phyloP scores from a whole-genome alignment of 2,329 filamentous ascomycete species.

The Plectosphaerella cucumerina region DNA sequence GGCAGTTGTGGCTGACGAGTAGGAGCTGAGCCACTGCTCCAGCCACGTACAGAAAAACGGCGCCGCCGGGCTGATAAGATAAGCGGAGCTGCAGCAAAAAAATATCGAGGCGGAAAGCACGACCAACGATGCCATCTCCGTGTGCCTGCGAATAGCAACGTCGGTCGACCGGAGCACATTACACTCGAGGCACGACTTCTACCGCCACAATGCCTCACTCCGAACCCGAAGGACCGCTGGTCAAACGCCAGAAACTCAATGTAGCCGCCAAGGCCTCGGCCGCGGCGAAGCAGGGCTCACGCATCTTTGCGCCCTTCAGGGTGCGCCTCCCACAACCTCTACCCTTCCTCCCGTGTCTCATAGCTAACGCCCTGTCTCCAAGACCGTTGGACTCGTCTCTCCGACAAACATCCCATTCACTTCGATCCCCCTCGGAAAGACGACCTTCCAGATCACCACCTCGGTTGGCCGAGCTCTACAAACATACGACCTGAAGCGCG shows the following conservation, averaged over 20 bases:
- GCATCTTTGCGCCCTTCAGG: constrained; percentile 90
- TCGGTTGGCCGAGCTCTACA: constrained; percentile 87
- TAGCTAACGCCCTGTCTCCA: constrained; percentile 4
- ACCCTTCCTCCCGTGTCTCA: constrained; percentile 1
- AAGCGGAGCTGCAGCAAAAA: constrained; percentile 1
- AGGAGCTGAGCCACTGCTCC: neutral
- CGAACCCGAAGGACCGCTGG: constrained; percentile 56
- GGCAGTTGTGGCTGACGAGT: neutral
- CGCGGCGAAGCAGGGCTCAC: constrained; percentile 52
- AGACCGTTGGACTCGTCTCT: constrained; percentile 93
- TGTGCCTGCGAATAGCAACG: constrained; percentile 3
- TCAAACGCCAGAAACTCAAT: constrained; percentile 72
- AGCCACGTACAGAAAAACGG: neutral
- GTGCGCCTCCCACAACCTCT: constrained; percentile 47
- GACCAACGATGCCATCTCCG: constrained; percentile 2
- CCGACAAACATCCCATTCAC: constrained; percentile 89
- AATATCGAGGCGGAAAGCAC: constrained; percentile 4
- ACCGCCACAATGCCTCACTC: constrained; percentile 49
- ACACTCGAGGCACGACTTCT: constrained; percentile 2
- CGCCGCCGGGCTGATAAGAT: neutral
- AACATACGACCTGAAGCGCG: constrained; percentile 89
- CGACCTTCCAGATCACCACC: constrained; percentile 95
- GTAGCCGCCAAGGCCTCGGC: constrained; percentile 32
- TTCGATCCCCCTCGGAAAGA: constrained; percentile 82
- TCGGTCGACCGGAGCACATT: neutral